Evolutionary conservation across 1,284 basidiomycete genomes (phyloP).

Genomic region (Meripilus lineatus): DNA sequence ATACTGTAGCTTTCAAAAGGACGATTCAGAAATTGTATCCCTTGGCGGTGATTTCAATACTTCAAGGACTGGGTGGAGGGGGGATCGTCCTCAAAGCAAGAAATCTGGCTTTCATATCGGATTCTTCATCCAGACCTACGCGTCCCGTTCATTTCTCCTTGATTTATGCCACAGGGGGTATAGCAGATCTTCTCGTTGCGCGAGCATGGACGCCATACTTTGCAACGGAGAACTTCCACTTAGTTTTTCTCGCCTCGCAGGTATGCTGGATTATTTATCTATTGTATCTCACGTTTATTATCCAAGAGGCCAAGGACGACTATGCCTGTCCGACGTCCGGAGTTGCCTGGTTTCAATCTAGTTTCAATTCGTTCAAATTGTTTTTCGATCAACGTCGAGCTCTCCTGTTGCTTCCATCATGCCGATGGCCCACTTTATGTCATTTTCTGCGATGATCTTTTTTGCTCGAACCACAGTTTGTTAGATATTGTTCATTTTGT

Average conservation of each 20-base stretch:
- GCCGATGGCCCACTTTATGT: no score
- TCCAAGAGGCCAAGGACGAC: no score
- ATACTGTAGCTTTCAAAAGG: not conserved
- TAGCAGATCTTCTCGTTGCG: constrained; percentile 1
- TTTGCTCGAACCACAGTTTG: no score
- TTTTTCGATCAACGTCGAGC: no score
- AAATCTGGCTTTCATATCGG: constrained; percentile 5
- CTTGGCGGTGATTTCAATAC: not conserved
- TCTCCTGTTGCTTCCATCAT: no score
- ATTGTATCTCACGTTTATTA: constrained; percentile 3
- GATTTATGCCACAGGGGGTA: constrained; percentile 4
- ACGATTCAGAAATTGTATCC: not conserved
- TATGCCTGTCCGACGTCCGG: no score
- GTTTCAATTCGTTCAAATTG: no score
- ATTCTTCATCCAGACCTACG: not conserved
- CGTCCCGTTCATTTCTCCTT: constrained; percentile 7
- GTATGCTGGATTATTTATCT: constrained; percentile 4
- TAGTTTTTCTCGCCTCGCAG: not conserved
- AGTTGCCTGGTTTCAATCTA: no score
- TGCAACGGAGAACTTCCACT: not conserved
- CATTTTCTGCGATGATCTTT: no score
- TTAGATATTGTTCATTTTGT: no score
- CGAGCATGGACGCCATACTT: not conserved
- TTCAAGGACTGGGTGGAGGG: constrained; percentile 8
- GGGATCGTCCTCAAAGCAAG: constrained; percentile 4